Conservation (phyloP, 129 eudicot species). For the Gnaphalium uliginosum region DNA sequence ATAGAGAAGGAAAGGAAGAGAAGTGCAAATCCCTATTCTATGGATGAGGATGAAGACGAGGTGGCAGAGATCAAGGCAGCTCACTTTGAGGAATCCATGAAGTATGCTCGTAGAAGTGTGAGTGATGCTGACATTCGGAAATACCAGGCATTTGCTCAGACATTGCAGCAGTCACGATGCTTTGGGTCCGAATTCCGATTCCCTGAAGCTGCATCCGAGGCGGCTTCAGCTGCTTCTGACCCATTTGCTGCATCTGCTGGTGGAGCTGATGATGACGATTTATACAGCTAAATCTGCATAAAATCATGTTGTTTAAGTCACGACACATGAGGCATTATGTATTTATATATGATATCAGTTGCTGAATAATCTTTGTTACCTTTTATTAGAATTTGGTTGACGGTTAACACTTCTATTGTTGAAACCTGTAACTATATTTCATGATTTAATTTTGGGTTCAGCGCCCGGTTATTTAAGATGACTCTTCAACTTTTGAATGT, state of each 20-base stretch:
- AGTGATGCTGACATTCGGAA: slow-evolving; percentile 80
- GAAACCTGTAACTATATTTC: slow-evolving; percentile 18
- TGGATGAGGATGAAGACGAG: slow-evolving; percentile 84
- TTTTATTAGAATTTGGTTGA: slow-evolving; percentile 19
- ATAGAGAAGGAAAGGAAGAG: slow-evolving; percentile 64
- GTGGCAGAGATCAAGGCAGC: slow-evolving; percentile 72
- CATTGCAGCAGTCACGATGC: slow-evolving; percentile 79
- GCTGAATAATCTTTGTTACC: neutral
- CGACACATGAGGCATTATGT: neutral
- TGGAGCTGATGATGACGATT: slow-evolving; percentile 68
- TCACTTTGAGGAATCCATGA: slow-evolving; percentile 88
- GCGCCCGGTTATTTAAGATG: neutral
- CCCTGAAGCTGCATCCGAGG: slow-evolving; percentile 42
- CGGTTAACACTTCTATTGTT: slow-evolving; percentile 8
- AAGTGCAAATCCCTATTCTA: slow-evolving; percentile 61
- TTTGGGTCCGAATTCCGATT: slow-evolving; percentile 73
- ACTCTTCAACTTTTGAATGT: neutral
- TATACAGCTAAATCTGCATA: slow-evolving; percentile 46
- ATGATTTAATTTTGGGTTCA: slow-evolving; percentile 12
- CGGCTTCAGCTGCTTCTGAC: slow-evolving; percentile 50
- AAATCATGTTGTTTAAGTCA: slow-evolving; percentile 7
- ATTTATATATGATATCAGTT: neutral
- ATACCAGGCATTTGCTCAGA: slow-evolving; percentile 82
- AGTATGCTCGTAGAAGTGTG: slow-evolving; percentile 83
- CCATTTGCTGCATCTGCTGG: slow-evolving; percentile 66